Conservation (phyloP, 148 eudicot species). For the Limonium bicolor region DNA sequence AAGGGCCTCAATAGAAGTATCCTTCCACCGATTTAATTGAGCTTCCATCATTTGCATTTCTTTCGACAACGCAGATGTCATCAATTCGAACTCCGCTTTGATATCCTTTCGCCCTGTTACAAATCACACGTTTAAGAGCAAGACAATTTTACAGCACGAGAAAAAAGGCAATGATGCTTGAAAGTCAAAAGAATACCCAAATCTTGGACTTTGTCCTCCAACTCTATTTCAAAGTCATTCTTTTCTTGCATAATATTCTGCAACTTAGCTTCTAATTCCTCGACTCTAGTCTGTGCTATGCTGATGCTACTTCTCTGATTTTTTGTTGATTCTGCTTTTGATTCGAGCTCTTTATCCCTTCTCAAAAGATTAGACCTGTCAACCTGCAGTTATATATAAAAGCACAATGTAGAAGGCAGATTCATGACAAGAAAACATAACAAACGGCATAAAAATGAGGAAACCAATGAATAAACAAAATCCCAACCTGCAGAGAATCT, state of each 20-base stretch:
- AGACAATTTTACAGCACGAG: neutral
- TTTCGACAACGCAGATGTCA: slow-evolving; percentile 80
- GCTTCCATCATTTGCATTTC: slow-evolving; percentile 86
- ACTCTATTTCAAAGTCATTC: slow-evolving; percentile 65
- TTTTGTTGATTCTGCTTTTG: slow-evolving; percentile 43
- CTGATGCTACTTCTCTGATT: slow-evolving; percentile 23
- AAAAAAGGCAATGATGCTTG: neutral
- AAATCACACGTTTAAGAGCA: slow-evolving; percentile 1
- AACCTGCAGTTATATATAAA: slow-evolving; percentile 33
- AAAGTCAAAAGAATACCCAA: slow-evolving; percentile 34
- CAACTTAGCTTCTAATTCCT: slow-evolving; percentile 58
- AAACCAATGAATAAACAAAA: slow-evolving; percentile 1
- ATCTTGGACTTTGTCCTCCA: slow-evolving; percentile 95
- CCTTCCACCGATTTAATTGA: slow-evolving; percentile 81
- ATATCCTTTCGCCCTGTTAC: slow-evolving; percentile 69
- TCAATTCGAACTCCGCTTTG: slow-evolving; percentile 73
- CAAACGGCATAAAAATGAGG: neutral
- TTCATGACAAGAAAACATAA: slow-evolving; percentile 3
- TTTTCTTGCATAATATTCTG: slow-evolving; percentile 41
- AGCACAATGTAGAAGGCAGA: too few species aligned
- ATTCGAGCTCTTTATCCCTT: slow-evolving; percentile 70
- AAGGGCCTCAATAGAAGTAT: slow-evolving; percentile 63
- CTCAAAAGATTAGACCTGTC: slow-evolving; percentile 55
- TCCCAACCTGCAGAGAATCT: slow-evolving; percentile 71
- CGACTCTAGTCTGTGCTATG: slow-evolving; percentile 46